Conservation (phyloP, 139 green algal species). For the Picochlorum sp. region DNA sequence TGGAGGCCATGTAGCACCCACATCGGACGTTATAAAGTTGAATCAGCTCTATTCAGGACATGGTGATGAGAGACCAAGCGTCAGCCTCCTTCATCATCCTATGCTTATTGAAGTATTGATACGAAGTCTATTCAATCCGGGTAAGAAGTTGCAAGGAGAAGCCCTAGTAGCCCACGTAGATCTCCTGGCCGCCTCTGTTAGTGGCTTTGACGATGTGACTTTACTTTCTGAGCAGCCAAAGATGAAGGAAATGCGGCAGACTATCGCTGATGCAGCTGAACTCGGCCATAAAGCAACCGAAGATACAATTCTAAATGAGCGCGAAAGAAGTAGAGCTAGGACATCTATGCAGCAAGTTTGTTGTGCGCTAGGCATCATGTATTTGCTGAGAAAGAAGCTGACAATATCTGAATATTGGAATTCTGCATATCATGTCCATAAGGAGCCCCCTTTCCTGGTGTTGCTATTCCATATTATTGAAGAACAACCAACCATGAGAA, state of each 20-base stretch:
- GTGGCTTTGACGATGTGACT: constrained; percentile 14
- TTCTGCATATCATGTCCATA: constrained; percentile 15
- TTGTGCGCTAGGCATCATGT: constrained; percentile 25
- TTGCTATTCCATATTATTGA: constrained; percentile 22
- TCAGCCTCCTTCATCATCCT: constrained; percentile 20
- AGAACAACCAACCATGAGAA: constrained; percentile 23
- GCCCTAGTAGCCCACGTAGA: constrained; percentile 2
- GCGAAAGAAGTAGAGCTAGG: constrained; percentile 1
- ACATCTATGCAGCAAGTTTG: constrained; percentile 4
- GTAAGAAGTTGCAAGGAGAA: constrained; percentile 7
- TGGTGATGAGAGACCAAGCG: constrained; percentile 1
- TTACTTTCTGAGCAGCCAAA: neutral
- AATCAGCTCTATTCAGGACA: constrained; percentile 14
- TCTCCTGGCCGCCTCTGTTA: constrained; percentile 22
- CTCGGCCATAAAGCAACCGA: constrained; percentile 12
- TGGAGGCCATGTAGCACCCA: constrained; percentile 3
- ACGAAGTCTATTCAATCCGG: constrained; percentile 11
- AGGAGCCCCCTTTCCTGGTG: constrained; percentile 21
- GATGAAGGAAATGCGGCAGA: neutral
- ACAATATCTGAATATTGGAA: constrained; percentile 23
- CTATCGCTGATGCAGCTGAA: neutral
- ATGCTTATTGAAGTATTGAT: constrained; percentile 27
- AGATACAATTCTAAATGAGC: neutral
- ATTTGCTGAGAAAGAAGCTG: constrained; percentile 8
- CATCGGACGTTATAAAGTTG: constrained; percentile 15